Percentiles rank a stretch among this genome's conserved stretches.
Conservation (phyloP, 805 yeast genomes). For the Kockiozyma suomiensis region DNA sequence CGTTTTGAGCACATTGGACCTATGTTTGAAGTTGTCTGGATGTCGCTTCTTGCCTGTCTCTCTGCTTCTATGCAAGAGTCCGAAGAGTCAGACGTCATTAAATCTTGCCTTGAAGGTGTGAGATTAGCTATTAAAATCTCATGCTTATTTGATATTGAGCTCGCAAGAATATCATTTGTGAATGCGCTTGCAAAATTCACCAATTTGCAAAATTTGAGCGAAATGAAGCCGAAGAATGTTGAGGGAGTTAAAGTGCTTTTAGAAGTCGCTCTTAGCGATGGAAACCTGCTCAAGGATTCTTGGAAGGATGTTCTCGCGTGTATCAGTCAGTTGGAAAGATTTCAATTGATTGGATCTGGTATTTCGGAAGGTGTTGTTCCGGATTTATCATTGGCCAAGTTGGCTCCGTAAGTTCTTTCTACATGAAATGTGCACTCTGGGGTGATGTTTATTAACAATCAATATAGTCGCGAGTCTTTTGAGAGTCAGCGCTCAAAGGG, state of each 20-base stretch:
- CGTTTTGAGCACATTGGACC: constrained; percentile 90
- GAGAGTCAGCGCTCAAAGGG: constrained; percentile 32
- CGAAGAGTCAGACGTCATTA: constrained; percentile 65
- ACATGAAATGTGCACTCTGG: neutral
- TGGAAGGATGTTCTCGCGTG: constrained; percentile 85
- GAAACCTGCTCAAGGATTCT: constrained; percentile 68
- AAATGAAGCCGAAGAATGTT: constrained; percentile 76
- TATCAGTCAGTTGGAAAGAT: constrained; percentile 87
- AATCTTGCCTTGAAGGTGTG: constrained; percentile 79
- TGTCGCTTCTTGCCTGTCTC: constrained; percentile 92
- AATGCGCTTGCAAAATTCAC: constrained; percentile 88
- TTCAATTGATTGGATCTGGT: constrained; percentile 86
- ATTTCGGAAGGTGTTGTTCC: constrained; percentile 82
- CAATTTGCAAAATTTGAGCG: constrained; percentile 74
- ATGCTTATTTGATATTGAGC: constrained; percentile 76
- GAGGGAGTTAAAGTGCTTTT: constrained; percentile 75
- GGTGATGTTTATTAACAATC: too few relatives aligned
- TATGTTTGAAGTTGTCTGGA: constrained; percentile 93
- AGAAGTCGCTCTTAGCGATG: constrained; percentile 77
- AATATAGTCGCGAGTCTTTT: constrained; percentile 35
- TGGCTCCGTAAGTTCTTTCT: constrained; percentile 47
- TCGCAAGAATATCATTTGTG: constrained; percentile 86
- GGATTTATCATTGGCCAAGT: constrained; percentile 75
- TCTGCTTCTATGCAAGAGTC: constrained; percentile 92
- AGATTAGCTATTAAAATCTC: constrained; percentile 80